phyloP scores from a whole-genome alignment of 2,329 filamentous ascomycete genomes.

The Pyricularia grisea region DNA sequence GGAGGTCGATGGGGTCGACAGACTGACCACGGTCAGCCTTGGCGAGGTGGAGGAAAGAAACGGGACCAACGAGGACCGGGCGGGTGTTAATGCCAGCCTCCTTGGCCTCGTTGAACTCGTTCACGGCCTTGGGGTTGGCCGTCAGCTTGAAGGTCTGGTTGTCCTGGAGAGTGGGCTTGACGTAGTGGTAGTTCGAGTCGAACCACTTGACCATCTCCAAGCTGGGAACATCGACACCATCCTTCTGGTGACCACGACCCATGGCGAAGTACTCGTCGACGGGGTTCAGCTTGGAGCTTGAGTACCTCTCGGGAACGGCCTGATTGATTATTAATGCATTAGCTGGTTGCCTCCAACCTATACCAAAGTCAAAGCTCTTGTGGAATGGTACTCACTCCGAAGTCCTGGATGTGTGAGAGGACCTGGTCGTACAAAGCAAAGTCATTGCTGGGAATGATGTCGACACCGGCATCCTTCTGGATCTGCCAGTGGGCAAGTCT shows the following conservation, averaged over 20 bases:
- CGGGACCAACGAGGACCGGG: slow-evolving; percentile 88
- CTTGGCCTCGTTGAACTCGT: slow-evolving; percentile 95
- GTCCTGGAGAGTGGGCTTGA: slow-evolving; percentile 97
- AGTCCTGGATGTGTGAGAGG: slow-evolving; percentile 95
- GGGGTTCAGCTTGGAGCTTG: slow-evolving; percentile 74
- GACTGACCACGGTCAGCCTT: slow-evolving; percentile 96
- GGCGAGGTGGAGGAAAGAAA: slow-evolving; percentile 94
- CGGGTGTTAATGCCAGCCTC: slow-evolving; percentile 88
- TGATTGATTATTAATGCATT: slow-evolving; percentile 21
- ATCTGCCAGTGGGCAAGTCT: slow-evolving; percentile 98
- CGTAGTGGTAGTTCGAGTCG: slow-evolving; percentile 99
- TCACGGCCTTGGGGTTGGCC: slow-evolving; percentile 79
- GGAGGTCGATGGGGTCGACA: slow-evolving; percentile 86
- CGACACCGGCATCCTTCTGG: slow-evolving; percentile 96
- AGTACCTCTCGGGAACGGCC: slow-evolving; percentile 90
- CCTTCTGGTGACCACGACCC: slow-evolving; percentile 97
- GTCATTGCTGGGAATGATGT: slow-evolving; percentile 98
- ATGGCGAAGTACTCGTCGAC: slow-evolving; percentile 99
- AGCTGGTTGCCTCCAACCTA: too few relatives aligned
- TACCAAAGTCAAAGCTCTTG: background rate
- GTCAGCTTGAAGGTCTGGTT: slow-evolving; percentile 91
- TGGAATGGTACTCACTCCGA: slow-evolving; percentile 59
- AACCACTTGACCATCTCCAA: slow-evolving; percentile 99
- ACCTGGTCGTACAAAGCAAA: slow-evolving; percentile 99
- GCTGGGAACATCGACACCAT: slow-evolving; percentile 81